These are phyloP conservation scores for Neocallimastix lanati DNA, from an alignment of 192 early-diverging fungal species.

Conservation along the genomic window DNA sequence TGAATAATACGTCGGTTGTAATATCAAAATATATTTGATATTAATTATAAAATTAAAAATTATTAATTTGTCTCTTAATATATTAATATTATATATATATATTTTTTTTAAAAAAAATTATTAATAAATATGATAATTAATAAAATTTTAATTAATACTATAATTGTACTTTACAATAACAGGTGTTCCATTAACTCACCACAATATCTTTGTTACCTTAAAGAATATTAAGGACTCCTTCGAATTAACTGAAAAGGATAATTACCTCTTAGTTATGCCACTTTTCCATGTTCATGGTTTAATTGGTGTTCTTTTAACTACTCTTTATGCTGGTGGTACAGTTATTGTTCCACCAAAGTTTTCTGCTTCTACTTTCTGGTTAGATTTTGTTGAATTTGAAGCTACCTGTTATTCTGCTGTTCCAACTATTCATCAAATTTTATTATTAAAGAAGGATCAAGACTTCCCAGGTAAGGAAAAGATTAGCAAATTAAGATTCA, in stretches of 20 bases:
- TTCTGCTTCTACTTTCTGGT: constrained; percentile 55
- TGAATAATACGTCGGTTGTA: no score
- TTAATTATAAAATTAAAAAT: no score
- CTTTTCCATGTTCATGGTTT: constrained; percentile 76
- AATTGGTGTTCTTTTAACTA: constrained; percentile 50
- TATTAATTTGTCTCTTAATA: no score
- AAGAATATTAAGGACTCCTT: constrained; percentile 56
- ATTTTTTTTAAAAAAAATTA: no score
- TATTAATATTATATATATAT: no score
- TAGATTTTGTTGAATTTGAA: constrained; percentile 35
- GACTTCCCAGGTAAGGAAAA: not conserved
- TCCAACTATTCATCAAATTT: constrained; percentile 73
- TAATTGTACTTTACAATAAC: not conserved
- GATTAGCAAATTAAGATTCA: constrained; percentile 42
- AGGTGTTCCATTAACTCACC: constrained; percentile 65
- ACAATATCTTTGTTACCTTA: constrained; percentile 51
- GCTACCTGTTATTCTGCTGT: constrained; percentile 27
- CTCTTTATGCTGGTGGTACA: constrained; percentile 47
- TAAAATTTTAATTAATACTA: no score
- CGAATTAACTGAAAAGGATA: constrained; percentile 30
- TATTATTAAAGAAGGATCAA: constrained; percentile 27
- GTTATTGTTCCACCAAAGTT: constrained; percentile 52
- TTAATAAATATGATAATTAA: no score
- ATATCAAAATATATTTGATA: no score
- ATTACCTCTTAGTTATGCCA: constrained; percentile 63